Evolutionary conservation across 352 stramenopile species (phyloP).

Genomic region (Phytophthora litchii): DNA sequence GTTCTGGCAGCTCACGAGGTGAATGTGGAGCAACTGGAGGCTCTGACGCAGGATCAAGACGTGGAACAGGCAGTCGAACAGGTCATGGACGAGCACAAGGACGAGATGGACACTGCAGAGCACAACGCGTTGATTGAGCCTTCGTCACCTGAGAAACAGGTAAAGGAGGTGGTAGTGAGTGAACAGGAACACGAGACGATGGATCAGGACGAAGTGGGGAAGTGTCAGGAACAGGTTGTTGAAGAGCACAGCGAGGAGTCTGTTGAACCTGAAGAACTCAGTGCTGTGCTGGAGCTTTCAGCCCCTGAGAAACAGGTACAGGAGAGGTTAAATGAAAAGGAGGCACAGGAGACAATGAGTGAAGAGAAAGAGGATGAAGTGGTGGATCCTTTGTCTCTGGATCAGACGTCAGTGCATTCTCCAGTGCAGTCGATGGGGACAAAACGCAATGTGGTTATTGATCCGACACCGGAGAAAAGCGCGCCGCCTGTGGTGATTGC

Average conservation of each 20-base stretch:
- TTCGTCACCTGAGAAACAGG: too few species aligned
- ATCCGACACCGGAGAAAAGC: slow-evolving; percentile 57
- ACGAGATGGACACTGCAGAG: too few species aligned
- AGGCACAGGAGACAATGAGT: not conserved
- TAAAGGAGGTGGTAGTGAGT: too few species aligned
- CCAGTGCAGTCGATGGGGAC: slow-evolving; percentile 15
- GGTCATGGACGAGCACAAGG: too few species aligned
- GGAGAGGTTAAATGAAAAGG: too few species aligned
- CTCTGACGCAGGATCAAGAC: not conserved
- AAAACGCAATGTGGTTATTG: slow-evolving; percentile 28
- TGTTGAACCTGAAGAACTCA: not conserved
- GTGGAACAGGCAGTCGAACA: too few species aligned
- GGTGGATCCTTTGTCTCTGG: slow-evolving; percentile 11
- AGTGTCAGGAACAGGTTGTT: not conserved
- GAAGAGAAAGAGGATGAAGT: not conserved
- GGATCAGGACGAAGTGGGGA: not conserved
- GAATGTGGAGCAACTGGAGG: not conserved
- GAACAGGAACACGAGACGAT: slow-evolving; percentile 1
- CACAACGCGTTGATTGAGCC: too few species aligned
- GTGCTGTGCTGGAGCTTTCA: not conserved
- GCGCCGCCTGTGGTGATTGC: slow-evolving; percentile 34
- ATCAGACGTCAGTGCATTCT: slow-evolving; percentile 15
- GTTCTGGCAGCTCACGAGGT: slow-evolving; percentile 6
- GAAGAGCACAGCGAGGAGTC: not conserved
- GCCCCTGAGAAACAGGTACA: not conserved